Evolutionary conservation across 208 protist species (phyloP), one percentile per base, ranked within the genome.

Genomic region (Spongospora subterranea): DNA sequence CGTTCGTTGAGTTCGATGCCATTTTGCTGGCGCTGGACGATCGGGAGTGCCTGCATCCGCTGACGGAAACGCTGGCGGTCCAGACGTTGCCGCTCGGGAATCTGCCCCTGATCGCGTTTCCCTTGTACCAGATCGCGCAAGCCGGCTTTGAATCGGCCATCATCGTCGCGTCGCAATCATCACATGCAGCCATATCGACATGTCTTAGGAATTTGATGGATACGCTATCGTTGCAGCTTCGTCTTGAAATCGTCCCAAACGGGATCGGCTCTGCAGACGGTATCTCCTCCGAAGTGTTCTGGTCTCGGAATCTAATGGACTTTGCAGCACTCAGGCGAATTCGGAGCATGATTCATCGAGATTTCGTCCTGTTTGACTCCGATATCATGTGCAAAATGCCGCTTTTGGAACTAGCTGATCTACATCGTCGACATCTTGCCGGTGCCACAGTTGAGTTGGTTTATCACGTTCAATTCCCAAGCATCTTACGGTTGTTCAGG

Each of bases 1-100:
- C 13, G 71, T 82, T 82, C 71, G n/a, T 35, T 13, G 71, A 82
- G n/a, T 82, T 82, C n/a, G 71, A 82, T 82, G 71, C 71, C 71
- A n/a, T 82, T 20, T n/a, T 82, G 71, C 6, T 82, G 71, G 71
- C 71, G n/a, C 71, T 82, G 17, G 71, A 82, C 71, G 71, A 82
- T n/a, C 71, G 71, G 6, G n/a, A 35, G n/a, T 45, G 40, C 71
- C 71, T 82, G 6, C 71, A 82, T 43, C 71, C 71, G 6, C 13
- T 82, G n/a, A 45, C 71, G n/a, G 71, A 82, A 43, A 82, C 71
- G 6, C 35, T 82, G 71, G 35, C 71, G n/a, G 35, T 82, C 35
- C 71, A 6, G 13, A 43, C 71, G 6, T 17, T 82, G 6, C 71
- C 71, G 6, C 17, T 82, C n/a, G 71, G 71, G 6, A 82, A 82